Evolutionary conservation across 352 stramenopile species (phyloP).

Genomic region (Phytopythium ostracodes): DNA sequence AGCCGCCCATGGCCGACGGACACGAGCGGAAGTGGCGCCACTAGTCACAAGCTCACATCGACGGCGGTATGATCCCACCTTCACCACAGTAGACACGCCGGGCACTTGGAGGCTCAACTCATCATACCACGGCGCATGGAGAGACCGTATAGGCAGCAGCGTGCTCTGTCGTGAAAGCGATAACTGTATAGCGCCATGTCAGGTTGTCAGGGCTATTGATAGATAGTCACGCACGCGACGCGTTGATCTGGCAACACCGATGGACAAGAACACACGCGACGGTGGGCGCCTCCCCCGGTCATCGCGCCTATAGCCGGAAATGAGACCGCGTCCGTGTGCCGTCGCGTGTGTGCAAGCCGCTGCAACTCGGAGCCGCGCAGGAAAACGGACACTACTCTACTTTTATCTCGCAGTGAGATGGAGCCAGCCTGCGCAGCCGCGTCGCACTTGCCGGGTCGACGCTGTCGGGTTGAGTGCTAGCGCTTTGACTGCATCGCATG

Average conservation of each 20-base stretch:
- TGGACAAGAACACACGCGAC: neutral
- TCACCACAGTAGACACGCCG: neutral
- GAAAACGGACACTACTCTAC: neutral
- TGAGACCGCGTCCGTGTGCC: neutral
- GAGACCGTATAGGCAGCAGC: too few species aligned
- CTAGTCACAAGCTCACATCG: constrained; percentile 2
- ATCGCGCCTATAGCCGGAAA: neutral
- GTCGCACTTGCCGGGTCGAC: neutral
- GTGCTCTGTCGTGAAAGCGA: too few species aligned
- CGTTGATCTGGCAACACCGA: neutral
- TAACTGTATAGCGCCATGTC: too few species aligned
- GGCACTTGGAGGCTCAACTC: neutral
- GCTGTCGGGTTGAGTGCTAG: neutral
- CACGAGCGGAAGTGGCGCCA: constrained; percentile 74
- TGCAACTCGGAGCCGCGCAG: neutral
- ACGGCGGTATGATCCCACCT: neutral
- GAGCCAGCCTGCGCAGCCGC: neutral
- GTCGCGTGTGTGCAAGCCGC: neutral
- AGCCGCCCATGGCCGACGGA: constrained; percentile 75
- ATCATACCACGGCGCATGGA: too few species aligned
- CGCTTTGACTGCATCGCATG: neutral
- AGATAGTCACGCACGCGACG: too few species aligned
- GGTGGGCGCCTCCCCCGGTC: neutral
- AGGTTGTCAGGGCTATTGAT: too few species aligned
- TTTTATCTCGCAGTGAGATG: neutral